Evolutionary conservation across 805 yeast species (phyloP), one percentile per base, ranked within the genome.

Genomic region (Yarrowia hollandica): DNA sequence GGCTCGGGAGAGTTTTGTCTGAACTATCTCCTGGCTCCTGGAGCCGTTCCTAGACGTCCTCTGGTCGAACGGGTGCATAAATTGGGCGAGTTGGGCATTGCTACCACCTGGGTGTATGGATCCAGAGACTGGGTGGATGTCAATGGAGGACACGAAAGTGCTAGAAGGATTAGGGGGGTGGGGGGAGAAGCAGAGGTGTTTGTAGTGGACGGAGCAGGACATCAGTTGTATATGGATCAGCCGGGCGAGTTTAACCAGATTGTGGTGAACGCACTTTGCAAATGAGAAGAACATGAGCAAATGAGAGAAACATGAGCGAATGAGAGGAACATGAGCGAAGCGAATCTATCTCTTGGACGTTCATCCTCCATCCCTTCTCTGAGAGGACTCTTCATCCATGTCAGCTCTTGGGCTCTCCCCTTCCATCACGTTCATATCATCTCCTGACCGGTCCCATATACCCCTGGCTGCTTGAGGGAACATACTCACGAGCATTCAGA

Each of bases 1-100:
- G 99, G 99, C 0, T 88, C 95, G 0, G 98, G 98, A 6, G 99
- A 92, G 72, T 92, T 92, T 69, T 84, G 92, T 77, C 75, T 94
- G 64, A 87, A 89, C 64, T 87, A 86, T 67, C 75, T 90, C 16
- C 74, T 92, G 21, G 91, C 89, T 0, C 96, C 97, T 6, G 99
- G 98, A 3, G 98, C 96, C 0, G 82, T 82, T 50, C 96, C 97
- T 0, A 76, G 97, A 62, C 74, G 79, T 65, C 96, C 98, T 1
- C 74, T 92, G 57, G 69, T 71, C 6, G 72, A 75, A 39, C 71
- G 87, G 18, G 76, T 86, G 12, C 72, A 79, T 26, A 72, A 77
- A 19, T 33, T 41, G 16, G 50, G 50, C 5, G 64, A 71, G 10
- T 70, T 85, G 9, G 73, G 78, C 5, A 82, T 88, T 66, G 82